Evolutionary conservation across 805 yeast species (phyloP).

Genomic region (Hanseniaspora occidentalis): DNA sequence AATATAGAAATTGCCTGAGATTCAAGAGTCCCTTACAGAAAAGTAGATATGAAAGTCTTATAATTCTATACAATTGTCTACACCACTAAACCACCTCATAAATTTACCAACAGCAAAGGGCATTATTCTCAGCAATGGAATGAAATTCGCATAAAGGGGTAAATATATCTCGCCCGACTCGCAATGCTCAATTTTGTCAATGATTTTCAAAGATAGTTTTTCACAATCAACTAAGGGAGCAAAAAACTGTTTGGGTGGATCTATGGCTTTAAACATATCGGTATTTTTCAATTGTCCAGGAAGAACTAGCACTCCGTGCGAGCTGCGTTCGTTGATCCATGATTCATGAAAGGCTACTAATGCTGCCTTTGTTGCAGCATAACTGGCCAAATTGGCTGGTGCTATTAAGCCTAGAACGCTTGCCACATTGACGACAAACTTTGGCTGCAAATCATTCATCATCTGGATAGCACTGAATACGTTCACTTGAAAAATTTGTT

Average conservation of each 20-base stretch:
- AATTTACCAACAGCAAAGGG: constrained; percentile 26
- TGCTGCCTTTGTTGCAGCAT: constrained; percentile 34
- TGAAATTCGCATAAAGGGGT: constrained; percentile 32
- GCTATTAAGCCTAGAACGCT: constrained; percentile 28
- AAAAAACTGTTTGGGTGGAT: constrained; percentile 25
- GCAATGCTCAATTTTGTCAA: constrained; percentile 20
- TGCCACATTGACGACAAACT: constrained; percentile 1
- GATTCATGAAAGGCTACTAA: constrained; percentile 31
- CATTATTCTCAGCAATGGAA: constrained; percentile 24
- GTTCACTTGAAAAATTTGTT: constrained; percentile 9
- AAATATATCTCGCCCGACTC: constrained; percentile 25
- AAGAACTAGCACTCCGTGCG: constrained; percentile 23
- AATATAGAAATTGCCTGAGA: no score
- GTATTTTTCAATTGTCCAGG: constrained; percentile 32
- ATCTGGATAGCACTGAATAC: constrained; percentile 6
- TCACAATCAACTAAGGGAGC: constrained; percentile 30
- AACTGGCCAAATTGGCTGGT: constrained; percentile 29
- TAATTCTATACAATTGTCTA: constrained; percentile 7
- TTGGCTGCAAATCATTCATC: constrained; percentile 3
- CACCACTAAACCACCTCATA: constrained; percentile 8
- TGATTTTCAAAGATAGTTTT: constrained; percentile 22
- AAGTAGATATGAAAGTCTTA: neutral
- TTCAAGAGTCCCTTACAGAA: no score
- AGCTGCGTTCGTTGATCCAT: constrained; percentile 20
- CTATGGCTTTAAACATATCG: constrained; percentile 29